phyloP scores from a whole-genome alignment of 1,139 yeast genomes.

The Geotrichum phurueaensis region DNA sequence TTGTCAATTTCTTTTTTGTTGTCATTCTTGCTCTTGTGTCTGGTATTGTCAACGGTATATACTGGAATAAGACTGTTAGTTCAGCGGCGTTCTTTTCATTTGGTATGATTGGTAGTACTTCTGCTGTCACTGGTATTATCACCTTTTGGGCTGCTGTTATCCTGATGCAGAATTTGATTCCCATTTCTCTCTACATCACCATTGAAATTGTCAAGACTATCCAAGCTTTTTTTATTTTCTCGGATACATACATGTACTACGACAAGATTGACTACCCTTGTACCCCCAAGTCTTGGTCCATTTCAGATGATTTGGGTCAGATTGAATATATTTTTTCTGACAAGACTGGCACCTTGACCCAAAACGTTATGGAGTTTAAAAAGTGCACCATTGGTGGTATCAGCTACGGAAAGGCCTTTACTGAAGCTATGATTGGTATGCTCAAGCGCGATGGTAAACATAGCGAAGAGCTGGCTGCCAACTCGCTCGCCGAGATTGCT shows the following conservation, averaged over 20 bases:
- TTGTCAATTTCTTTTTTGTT: conserved; percentile 67
- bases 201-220: conserved; percentile 88
- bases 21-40: conserved; percentile 77
- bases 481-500: conserved; percentile 47
- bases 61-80: conserved; percentile 46
- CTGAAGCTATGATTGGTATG: conserved; percentile 91
- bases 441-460: conserved; percentile 80
- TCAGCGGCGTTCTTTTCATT: conserved; percentile 70
- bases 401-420: conserved; percentile 86
- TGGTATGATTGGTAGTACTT: conserved; percentile 53
- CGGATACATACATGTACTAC: conserved; percentile 81
- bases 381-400: conserved; percentile 84
- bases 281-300: conserved; percentile 93
- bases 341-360: conserved; percentile 95
- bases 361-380: conserved; percentile 93
- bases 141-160: conserved; percentile 86
- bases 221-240: conserved; percentile 84
- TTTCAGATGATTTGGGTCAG: conserved; percentile 97
- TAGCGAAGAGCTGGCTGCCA: conserved; percentile 56
- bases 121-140: conserved; percentile 76
- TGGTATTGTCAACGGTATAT: conserved; percentile 76
- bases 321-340: conserved; percentile 93
- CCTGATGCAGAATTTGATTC: conserved; percentile 82
- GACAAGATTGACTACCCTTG: conserved; percentile 84
- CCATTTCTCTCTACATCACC: conserved; percentile 86